A percentile compares a stretch with the other conserved stretches of the same genome.
These are phyloP conservation scores for Candida freyschussii DNA, from an alignment of 1,139 yeast genomes.

Conservation along the genomic window DNA sequence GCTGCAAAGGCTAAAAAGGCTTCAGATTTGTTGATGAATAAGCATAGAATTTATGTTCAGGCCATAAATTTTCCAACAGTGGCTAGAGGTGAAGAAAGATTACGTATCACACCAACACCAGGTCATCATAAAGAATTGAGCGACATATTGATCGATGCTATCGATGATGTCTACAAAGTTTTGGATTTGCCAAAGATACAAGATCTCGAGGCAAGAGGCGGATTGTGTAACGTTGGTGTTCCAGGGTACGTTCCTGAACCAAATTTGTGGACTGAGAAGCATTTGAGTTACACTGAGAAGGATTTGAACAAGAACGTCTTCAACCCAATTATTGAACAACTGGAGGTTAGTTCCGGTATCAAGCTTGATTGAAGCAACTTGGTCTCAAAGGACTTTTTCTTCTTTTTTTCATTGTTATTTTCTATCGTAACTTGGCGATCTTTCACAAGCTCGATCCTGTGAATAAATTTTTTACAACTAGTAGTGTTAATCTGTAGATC, in stretches of 20 bases:
- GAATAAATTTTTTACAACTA: no score
- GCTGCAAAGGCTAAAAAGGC: slow-evolving; percentile 91
- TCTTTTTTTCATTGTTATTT: no score
- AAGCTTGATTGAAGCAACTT: no score
- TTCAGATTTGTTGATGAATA: slow-evolving; percentile 78
- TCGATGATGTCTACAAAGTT: slow-evolving; percentile 76
- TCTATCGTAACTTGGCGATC: no score
- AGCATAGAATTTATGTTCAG: slow-evolving; percentile 89
- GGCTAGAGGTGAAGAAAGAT: slow-evolving; percentile 90
- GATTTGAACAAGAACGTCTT: slow-evolving; percentile 63
- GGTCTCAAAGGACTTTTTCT: no score
- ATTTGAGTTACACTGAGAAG: slow-evolving; percentile 54
- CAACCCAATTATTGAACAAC: slow-evolving; percentile 53
- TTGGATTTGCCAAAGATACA: slow-evolving; percentile 67
- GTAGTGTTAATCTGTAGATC: no score
- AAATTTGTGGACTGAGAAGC: slow-evolving; percentile 80
- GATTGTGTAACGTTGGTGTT: slow-evolving; percentile 84
- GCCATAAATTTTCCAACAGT: slow-evolving; percentile 99
- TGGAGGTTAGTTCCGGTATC: slow-evolving; percentile 70
- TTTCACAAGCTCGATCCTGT: no score
- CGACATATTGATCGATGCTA: slow-evolving; percentile 69
- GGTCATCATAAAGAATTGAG: slow-evolving; percentile 81
- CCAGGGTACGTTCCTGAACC: slow-evolving; percentile 39
- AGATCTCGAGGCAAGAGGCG: slow-evolving; percentile 79
- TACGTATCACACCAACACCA: slow-evolving; percentile 97